Percentiles rank a stretch among this genome's conserved stretches.
Evolutionary conservation across 2,329 filamentous ascomycete genomes (phyloP).

Genomic region (Colletotrichum magnum): DNA sequence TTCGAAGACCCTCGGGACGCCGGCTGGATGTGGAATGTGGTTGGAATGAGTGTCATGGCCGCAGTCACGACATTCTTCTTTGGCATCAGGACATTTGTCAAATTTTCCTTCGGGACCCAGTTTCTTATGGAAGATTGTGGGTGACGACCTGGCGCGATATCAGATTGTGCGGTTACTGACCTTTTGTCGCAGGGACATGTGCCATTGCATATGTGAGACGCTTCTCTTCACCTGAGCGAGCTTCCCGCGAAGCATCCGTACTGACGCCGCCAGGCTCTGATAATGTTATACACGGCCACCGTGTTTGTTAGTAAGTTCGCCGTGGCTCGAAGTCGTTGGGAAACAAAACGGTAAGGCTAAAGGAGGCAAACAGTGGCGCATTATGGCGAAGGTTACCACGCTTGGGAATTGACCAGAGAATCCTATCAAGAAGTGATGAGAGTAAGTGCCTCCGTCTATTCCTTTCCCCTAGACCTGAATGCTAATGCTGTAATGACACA

Average conservation of each 20-base stretch:
- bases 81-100: slow-evolving; percentile 41
- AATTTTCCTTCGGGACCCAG: slow-evolving; percentile 27
- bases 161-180: no score
- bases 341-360: not conserved
- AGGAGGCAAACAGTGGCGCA: slow-evolving; percentile 42
- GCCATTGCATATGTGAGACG: slow-evolving; percentile 30
- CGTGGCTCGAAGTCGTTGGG: not conserved
- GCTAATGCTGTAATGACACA: not conserved
- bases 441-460: slow-evolving; percentile 13
- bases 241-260: not conserved
- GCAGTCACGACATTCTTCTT: slow-evolving; percentile 38
- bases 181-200: slow-evolving; percentile 25
- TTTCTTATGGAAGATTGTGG: slow-evolving; percentile 31
- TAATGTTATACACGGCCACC: slow-evolving; percentile 18
- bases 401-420: slow-evolving; percentile 44
- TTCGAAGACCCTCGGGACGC: slow-evolving; percentile 42
- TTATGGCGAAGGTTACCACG: slow-evolving; percentile 44
- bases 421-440: slow-evolving; percentile 40
- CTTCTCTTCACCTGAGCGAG: not conserved
- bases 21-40: slow-evolving; percentile 37
- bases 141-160: not conserved
- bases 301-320: slow-evolving; percentile 31
- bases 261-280: slow-evolving; percentile 3
- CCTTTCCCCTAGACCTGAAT: no score
- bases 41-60: slow-evolving; percentile 38